These are phyloP conservation scores for Septoria petroselini DNA, from an alignment of 2,329 filamentous ascomycete genomes.

Conservation along the genomic window DNA sequence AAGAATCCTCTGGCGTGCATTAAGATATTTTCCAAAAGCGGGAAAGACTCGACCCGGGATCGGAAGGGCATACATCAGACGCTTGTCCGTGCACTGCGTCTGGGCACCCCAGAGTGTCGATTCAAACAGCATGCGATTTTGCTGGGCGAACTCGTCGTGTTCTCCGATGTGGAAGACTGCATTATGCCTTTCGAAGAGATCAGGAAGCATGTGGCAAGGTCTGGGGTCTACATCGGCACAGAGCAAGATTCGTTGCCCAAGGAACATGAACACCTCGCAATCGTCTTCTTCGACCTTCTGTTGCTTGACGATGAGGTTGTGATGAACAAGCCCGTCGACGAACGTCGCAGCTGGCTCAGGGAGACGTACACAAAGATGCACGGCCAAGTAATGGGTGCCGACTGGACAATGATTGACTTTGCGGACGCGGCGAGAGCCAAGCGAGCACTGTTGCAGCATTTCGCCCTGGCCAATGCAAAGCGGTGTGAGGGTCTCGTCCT, in stretches of 20 bases:
- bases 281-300: conserved; percentile 61
- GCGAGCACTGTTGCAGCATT: conserved; percentile 58
- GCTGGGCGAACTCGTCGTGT: conserved; percentile 80
- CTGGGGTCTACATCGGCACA: conserved; percentile 66
- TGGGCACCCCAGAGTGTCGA: conserved; percentile 58
- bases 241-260: conserved; percentile 63
- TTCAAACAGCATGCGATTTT: conserved; percentile 69
- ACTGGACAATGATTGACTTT: conserved; percentile 68
- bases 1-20: conserved; percentile 49
- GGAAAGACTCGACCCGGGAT: conserved; percentile 80
- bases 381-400: conserved; percentile 65
- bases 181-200: conserved; percentile 79
- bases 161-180: conserved; percentile 61
- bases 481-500: conserved; percentile 76
- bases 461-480: conserved; percentile 63
- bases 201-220: conserved; percentile 72
- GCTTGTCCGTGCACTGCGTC: conserved; percentile 62
- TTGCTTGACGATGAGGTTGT: conserved; percentile 55
- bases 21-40: conserved; percentile 87
- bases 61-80: conserved; percentile 59
- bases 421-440: conserved; percentile 46
- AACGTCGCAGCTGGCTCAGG: conserved; percentile 60
- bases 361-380: conserved; percentile 53
- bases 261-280: conserved; percentile 57
- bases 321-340: conserved; percentile 54